A percentile compares a stretch with the other conserved stretches of the same genome.
Conservation (phyloP, 192 early-diverging fungal genomes). For the Chytriomyces hyalinus region DNA sequence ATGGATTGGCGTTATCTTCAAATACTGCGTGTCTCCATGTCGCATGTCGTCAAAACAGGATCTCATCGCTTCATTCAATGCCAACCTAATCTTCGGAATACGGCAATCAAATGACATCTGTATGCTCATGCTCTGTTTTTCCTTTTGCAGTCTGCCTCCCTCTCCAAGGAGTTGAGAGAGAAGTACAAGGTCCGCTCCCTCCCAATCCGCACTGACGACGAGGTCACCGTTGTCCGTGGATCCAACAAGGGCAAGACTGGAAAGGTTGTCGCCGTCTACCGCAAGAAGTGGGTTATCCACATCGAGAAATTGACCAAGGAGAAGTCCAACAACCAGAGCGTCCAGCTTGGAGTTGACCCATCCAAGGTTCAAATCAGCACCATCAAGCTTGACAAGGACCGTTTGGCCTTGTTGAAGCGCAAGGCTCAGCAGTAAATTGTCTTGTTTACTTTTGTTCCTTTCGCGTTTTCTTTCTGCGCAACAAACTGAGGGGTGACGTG, state of each 20-base stretch:
- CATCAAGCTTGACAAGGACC: conserved; percentile 96
- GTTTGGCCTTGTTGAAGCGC: conserved; percentile 85
- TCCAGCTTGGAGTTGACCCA: conserved; percentile 93
- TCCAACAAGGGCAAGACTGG: conserved; percentile 96
- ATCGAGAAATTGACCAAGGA: conserved; percentile 95
- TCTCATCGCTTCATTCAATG: too few species aligned
- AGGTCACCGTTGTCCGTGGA: conserved; percentile 95
- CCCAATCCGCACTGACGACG: conserved; percentile 97
- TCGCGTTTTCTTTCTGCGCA: too few species aligned
- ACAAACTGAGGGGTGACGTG: too few species aligned
- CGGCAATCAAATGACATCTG: too few species aligned
- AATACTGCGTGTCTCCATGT: too few species aligned
- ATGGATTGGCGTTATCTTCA: too few species aligned
- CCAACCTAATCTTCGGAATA: too few species aligned
- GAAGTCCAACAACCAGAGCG: conserved; percentile 95
- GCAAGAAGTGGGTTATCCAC: conserved; percentile 99
- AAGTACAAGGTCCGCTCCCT: conserved; percentile 95
- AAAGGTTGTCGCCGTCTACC: conserved; percentile 96
- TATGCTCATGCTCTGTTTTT: neutral
- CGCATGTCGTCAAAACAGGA: too few species aligned
- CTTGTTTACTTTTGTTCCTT: neutral
- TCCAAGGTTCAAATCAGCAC: conserved; percentile 98
- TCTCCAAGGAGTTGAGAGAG: conserved; percentile 98
- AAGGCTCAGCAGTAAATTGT: conserved; percentile 60
- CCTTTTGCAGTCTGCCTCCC: conserved; percentile 58